Evolutionary conservation across 768 basidiomycete genomes (phyloP).

Genomic region (Pisolithus marmoratus): DNA sequence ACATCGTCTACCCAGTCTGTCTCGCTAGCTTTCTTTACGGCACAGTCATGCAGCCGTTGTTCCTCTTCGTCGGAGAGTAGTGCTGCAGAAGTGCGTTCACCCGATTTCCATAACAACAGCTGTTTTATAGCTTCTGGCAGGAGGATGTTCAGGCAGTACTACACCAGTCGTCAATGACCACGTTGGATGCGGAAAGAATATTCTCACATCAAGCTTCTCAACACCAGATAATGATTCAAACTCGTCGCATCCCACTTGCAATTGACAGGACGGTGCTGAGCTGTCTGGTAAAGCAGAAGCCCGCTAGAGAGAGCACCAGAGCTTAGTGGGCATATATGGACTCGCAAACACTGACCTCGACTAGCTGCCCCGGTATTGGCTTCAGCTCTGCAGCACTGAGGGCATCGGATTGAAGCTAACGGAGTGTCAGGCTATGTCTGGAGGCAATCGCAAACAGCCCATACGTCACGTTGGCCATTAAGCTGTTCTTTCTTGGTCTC

Average conservation of each 20-base stretch:
- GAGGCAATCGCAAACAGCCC: slow-evolving; percentile 8
- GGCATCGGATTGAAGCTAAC: slow-evolving; percentile 23
- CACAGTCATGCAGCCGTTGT: slow-evolving; percentile 44
- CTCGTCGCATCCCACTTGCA: slow-evolving; percentile 24
- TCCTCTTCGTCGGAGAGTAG: slow-evolving; percentile 54
- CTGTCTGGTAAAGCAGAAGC: slow-evolving; percentile 17
- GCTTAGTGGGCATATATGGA: neutral
- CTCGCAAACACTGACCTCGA: slow-evolving; percentile 9
- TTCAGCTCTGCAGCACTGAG: slow-evolving; percentile 26
- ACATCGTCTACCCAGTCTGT: slow-evolving; percentile 70
- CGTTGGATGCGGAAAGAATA: neutral
- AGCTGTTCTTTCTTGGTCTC: slow-evolving; percentile 9
- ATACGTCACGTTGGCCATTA: slow-evolving; percentile 25
- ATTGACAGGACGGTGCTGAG: slow-evolving; percentile 1
- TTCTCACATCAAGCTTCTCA: slow-evolving; percentile 48
- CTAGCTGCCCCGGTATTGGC: slow-evolving; percentile 1
- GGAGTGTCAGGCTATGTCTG: slow-evolving; percentile 14
- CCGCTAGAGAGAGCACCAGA: slow-evolving; percentile 7
- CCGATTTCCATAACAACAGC: slow-evolving; percentile 67
- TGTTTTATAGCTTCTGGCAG: slow-evolving; percentile 69
- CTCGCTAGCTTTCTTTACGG: slow-evolving; percentile 41
- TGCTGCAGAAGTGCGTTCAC: slow-evolving; percentile 44
- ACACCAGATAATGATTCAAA: slow-evolving; percentile 40
- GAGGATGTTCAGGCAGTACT: slow-evolving; percentile 73
- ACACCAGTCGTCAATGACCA: slow-evolving; percentile 1